These are phyloP conservation scores for Metschnikowia dekortorum DNA, from an alignment of 805 yeast species.

Conservation along the genomic window DNA sequence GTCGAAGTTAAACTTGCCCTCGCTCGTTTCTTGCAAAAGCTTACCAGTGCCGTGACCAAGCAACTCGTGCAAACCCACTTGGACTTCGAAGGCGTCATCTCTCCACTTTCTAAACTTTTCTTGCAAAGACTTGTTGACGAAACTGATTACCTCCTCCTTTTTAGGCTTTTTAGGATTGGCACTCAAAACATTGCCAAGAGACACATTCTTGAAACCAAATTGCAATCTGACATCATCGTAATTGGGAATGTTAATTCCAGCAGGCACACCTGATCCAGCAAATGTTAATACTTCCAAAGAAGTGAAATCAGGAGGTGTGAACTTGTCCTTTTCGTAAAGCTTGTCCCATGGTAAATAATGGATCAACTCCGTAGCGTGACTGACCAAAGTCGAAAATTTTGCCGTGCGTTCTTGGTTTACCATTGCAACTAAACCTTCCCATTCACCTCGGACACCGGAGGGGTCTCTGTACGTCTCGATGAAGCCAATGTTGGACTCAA, in stretches of 20 bases:
- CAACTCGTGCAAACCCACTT: slow-evolving; percentile 89
- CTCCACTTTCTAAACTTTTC: slow-evolving; percentile 65
- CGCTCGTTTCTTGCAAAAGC: slow-evolving; percentile 51
- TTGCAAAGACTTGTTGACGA: slow-evolving; percentile 50
- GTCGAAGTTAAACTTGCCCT: slow-evolving; percentile 72
- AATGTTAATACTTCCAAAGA: slow-evolving; percentile 85
- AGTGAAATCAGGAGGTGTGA: slow-evolving; percentile 90
- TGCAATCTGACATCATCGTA: slow-evolving; percentile 84
- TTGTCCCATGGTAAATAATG: slow-evolving; percentile 70
- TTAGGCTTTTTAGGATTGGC: slow-evolving; percentile 62
- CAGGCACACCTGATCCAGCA: slow-evolving; percentile 88
- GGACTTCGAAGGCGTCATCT: slow-evolving; percentile 84
- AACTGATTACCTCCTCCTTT: slow-evolving; percentile 64
- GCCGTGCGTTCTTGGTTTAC: slow-evolving; percentile 83
- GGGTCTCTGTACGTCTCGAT: slow-evolving; percentile 93
- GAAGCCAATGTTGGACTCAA: slow-evolving; percentile 76
- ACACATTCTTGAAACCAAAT: slow-evolving; percentile 84
- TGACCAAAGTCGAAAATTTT: slow-evolving; percentile 68
- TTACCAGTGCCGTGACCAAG: slow-evolving; percentile 92
- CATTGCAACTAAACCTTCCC: slow-evolving; percentile 90
- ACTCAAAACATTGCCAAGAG: slow-evolving; percentile 78
- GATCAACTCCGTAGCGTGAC: slow-evolving; percentile 62
- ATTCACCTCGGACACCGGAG: slow-evolving; percentile 86
- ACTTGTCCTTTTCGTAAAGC: slow-evolving; percentile 74
- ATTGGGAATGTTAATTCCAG: slow-evolving; percentile 90